Percentiles rank a stretch among this genome's conserved stretches.
phyloP scores from a whole-genome alignment of 2,329 filamentous ascomycete species.

The Teratosphaeria epicoccoides region DNA sequence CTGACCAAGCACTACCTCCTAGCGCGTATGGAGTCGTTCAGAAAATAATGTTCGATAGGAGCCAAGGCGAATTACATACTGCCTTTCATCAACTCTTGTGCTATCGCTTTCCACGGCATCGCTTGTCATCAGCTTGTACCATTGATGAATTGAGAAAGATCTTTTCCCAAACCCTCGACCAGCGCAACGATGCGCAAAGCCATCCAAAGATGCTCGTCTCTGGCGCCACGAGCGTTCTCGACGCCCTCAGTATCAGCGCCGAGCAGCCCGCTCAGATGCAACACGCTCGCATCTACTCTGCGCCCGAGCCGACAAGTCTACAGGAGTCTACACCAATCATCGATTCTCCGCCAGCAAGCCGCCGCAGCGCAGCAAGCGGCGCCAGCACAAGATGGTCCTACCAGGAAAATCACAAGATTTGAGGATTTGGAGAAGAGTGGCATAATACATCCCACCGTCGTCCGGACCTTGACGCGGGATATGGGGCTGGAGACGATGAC shows the following conservation, averaged over 20 bases:
- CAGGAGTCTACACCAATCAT: slow-evolving; percentile 28
- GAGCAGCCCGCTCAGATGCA: slow-evolving; percentile 8
- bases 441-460: slow-evolving; percentile 53
- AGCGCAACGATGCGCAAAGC: slow-evolving; percentile 19
- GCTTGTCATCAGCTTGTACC: neutral
- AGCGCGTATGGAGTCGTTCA: neutral
- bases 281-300: neutral
- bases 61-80: slow-evolving; percentile 1
- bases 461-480: slow-evolving; percentile 56
- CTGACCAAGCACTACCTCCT: neutral
- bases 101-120: neutral
- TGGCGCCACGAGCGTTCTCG: slow-evolving; percentile 15
- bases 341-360: slow-evolving; percentile 28
- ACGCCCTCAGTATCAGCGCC: slow-evolving; percentile 6
- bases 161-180: neutral
- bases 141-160: neutral
- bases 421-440: slow-evolving; percentile 32
- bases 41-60: slow-evolving; percentile 8
- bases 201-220: slow-evolving; percentile 22
- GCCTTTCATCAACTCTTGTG: slow-evolving; percentile 3
- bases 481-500: slow-evolving; percentile 83
- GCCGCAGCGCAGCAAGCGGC: slow-evolving; percentile 13
- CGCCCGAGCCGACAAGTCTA: neutral
- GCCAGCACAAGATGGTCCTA: slow-evolving; percentile 6
- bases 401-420: slow-evolving; percentile 31